These are phyloP conservation scores for Dictyophora rubrovolvata DNA, from an alignment of 768 basidiomycete genomes.

Conservation along the genomic window DNA sequence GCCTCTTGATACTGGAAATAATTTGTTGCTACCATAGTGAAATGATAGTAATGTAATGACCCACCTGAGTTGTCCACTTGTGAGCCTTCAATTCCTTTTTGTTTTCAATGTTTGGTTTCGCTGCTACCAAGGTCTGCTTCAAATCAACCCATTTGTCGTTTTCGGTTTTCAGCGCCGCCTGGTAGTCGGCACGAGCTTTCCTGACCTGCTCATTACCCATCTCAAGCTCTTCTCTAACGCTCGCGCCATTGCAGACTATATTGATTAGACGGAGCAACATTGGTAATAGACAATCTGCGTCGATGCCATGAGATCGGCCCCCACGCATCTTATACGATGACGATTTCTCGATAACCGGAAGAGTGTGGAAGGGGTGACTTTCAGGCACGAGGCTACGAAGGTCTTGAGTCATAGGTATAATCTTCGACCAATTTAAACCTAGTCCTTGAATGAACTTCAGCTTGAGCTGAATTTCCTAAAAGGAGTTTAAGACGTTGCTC, in stretches of 20 bases:
- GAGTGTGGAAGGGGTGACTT: neutral
- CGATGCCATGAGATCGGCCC: constrained; percentile 16
- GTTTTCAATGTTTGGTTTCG: constrained; percentile 22
- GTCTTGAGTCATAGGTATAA: neutral
- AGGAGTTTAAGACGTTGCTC: neutral
- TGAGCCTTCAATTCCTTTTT: constrained; percentile 5
- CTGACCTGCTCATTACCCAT: constrained; percentile 44
- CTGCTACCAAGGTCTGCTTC: constrained; percentile 21
- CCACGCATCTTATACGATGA: neutral
- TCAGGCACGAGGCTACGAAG: neutral
- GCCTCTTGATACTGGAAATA: constrained; percentile 10
- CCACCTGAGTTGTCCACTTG: constrained; percentile 13
- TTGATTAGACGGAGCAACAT: constrained; percentile 52
- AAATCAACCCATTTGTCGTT: constrained; percentile 44
- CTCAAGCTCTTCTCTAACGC: constrained; percentile 53
- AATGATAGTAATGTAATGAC: constrained; percentile 6
- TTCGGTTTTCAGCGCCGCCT: constrained; percentile 44
- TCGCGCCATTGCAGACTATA: constrained; percentile 32
- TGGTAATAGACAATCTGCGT: constrained; percentile 51
- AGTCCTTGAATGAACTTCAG: constrained; percentile 1
- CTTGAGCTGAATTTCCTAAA: constrained; percentile 1
- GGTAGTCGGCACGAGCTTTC: constrained; percentile 39
- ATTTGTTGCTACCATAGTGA: neutral
- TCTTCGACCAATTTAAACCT: constrained; percentile 7
- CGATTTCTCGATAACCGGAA: neutral